Evolutionary conservation across 106 monocot species (phyloP), one percentile per base, ranked within the genome.

Genomic region (Amphibolis antarctica): DNA sequence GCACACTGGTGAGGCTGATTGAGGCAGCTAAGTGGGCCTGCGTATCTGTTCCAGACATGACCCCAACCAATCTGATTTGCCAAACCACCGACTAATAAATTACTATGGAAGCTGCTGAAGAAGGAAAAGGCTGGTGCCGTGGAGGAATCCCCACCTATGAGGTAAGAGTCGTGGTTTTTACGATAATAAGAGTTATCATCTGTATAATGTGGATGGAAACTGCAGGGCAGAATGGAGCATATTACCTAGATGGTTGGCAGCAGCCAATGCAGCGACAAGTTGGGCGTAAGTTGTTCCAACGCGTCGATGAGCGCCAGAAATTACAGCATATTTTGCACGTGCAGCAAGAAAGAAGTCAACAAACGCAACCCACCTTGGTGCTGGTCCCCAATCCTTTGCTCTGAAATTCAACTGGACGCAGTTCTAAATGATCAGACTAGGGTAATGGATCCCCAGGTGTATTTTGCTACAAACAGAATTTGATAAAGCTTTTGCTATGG

Each of bases 301-400:
- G 17, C 96, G 96, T 14, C 96, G 96, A 45, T 96, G 86, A 29
- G 96, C 96, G 58, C 86, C 90, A 65, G 96, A 84, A 57, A 96
- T 68, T 60, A 96, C 82, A 53, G 86, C 86, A 78, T 84, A 68
- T 55, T 84, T 86, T 18, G 90, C 96, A 45, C 77, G 89, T n/a
- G 89, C 77, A 51, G 90, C 96, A 65, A 96, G 82, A 66, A 96
- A 96, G 74, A 96, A 96, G 68, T 96, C 96, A 5, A 87, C 96
- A 58, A 96, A 86, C 42, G 96, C 96, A 18, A 84, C 90, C 96
- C 96, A 96, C 66, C 96, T 90, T 54, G 96, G 96, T 29, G 96
- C 86, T 1, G 96, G 90, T 23, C 96, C 96, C 96, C 96, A 96
- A 64, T 96, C 96, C 71, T 73, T 86, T 12, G n/a, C 68, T 78